Percentiles rank a stretch among this genome's conserved stretches.
Conservation (phyloP, 768 basidiomycete species). For the Trametes punicea region DNA sequence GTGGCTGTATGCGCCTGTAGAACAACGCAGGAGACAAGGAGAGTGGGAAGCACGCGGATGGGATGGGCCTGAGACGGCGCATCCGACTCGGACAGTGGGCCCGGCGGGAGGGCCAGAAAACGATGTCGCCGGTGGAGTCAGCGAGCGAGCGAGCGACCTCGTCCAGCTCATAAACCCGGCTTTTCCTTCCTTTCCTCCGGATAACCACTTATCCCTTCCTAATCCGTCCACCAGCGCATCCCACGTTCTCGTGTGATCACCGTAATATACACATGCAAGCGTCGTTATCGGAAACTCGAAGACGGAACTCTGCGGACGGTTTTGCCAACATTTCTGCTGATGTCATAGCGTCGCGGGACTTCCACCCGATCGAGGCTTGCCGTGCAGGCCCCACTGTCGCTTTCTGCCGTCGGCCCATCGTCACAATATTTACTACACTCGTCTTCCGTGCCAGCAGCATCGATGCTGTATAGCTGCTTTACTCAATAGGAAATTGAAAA, state of each 20-base stretch:
- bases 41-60: background rate
- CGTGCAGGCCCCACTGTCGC: too few species aligned
- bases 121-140: background rate
- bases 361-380: background rate
- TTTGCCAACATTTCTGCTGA: background rate
- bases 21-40: background rate
- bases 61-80: background rate
- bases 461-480: too few species aligned
- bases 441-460: too few species aligned
- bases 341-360: background rate
- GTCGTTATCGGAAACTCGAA: too few species aligned
- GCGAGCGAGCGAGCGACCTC: constrained; percentile 2
- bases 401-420: background rate
- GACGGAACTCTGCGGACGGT: too few species aligned
- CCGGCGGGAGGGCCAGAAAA: too few species aligned
- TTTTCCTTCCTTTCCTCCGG: constrained; percentile 1
- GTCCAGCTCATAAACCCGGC: too few species aligned
- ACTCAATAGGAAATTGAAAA: too few species aligned
- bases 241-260: background rate
- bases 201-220: constrained; percentile 8
- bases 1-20: too few species aligned
- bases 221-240: background rate
- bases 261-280: too few species aligned
- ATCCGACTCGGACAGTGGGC: background rate
- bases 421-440: too few species aligned